phyloP scores from a whole-genome alignment of 2,329 filamentous ascomycete species.

The Ascochyta clinopodiicola region DNA sequence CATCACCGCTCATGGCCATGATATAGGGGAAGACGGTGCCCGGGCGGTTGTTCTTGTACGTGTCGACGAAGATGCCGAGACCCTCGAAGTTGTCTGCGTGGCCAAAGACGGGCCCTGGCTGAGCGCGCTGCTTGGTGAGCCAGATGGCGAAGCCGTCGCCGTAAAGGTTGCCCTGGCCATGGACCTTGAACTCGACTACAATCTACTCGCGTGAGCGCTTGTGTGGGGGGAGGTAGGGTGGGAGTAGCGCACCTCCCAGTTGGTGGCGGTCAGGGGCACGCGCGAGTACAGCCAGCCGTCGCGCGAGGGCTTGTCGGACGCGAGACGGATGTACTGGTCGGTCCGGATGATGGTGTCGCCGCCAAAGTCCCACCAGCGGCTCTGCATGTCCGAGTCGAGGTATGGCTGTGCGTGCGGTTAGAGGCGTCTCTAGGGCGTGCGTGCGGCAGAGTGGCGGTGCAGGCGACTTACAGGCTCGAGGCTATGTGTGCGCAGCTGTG shows the following conservation, averaged over 20 bases:
- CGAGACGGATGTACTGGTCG: constrained; percentile 86
- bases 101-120: constrained; percentile 84
- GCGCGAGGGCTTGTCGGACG: constrained; percentile 88
- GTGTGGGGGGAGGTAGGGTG: not conserved
- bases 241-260: constrained; percentile 75
- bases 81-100: constrained; percentile 89
- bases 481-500: constrained; percentile 84
- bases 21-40: constrained; percentile 96
- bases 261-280: constrained; percentile 93
- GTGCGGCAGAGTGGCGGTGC: not conserved
- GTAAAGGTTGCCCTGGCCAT: constrained; percentile 86
- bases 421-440: constrained; percentile 4
- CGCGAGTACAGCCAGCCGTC: constrained; percentile 92
- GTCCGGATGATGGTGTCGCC: constrained; percentile 86
- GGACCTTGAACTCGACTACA: constrained; percentile 93
- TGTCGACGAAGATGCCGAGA: constrained; percentile 94
- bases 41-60: constrained; percentile 98
- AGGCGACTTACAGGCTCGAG: constrained; percentile 71
- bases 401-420: constrained; percentile 71
- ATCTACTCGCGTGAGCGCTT: constrained; percentile 60
- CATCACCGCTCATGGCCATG: constrained; percentile 98
- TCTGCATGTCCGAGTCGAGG: constrained; percentile 97
- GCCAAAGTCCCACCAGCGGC: constrained; percentile 98
- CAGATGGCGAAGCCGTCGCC: constrained; percentile 98
- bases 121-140: constrained; percentile 91